Evolutionary conservation across 78 protist species (phyloP).

Genomic region (Tieghemostelium lacteum): DNA sequence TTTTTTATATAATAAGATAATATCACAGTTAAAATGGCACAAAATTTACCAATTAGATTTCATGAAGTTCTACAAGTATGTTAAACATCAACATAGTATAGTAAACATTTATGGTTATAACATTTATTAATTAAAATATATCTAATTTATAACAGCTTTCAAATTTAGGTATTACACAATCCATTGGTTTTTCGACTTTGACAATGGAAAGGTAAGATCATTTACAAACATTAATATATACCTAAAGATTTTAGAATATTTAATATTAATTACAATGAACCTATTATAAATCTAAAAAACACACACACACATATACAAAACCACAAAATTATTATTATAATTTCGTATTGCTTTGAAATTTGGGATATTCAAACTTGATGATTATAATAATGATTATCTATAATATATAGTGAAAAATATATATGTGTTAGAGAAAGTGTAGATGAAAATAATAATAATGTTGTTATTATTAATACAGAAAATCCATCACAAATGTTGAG

Average conservation of each 20-base stretch:
- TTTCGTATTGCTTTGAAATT: too few species aligned
- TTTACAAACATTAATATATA: too few species aligned
- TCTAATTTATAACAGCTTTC: conserved; percentile 49
- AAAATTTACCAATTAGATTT: conserved; percentile 71
- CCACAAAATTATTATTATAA: too few species aligned
- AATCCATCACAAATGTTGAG: conserved; percentile 84
- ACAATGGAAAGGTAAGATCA: conserved; percentile 97
- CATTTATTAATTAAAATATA: not conserved
- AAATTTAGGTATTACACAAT: conserved; percentile 83
- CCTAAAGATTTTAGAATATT: too few species aligned
- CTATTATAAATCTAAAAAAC: too few species aligned
- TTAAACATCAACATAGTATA: not conserved
- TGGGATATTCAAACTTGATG: too few species aligned
- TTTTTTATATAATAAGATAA: too few species aligned
- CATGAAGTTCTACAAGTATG: conserved; percentile 82
- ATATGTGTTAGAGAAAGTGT: conserved; percentile 95
- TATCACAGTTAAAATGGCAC: too few species aligned
- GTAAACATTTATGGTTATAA: too few species aligned
- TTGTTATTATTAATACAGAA: conserved; percentile 93
- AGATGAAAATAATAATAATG: conserved; percentile 61
- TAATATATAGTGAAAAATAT: conserved; percentile 96
- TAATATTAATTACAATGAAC: too few species aligned
- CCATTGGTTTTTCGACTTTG: conserved; percentile 90
- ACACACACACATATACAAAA: too few species aligned
- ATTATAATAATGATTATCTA: too few species aligned